A percentile compares a stretch with the other conserved stretches of the same genome.
These are phyloP conservation scores for Forsythia suspensa DNA, from an alignment of 257 asterid genomes.

Conservation along the genomic window DNA sequence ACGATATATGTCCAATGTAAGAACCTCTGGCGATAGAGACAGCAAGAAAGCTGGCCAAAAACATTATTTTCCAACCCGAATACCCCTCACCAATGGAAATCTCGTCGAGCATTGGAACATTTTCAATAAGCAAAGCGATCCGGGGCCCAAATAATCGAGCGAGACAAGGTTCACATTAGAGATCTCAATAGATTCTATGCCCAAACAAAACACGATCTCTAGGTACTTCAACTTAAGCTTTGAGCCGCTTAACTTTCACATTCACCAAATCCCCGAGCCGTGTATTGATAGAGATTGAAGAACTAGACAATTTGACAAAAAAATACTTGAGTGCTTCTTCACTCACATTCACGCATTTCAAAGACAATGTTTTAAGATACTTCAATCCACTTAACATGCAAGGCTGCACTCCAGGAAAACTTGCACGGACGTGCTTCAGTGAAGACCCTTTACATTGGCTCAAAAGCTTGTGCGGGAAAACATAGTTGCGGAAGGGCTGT, in stretches of 20 bases:
- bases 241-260: constrained; percentile 33
- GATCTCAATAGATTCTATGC: constrained; percentile 33
- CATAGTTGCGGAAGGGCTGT: constrained; percentile 40
- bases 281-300: constrained; percentile 36
- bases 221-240: constrained; percentile 38
- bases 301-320: constrained; percentile 32
- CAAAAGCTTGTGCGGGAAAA: constrained; percentile 38
- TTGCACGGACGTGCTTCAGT: constrained; percentile 22
- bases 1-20: constrained; percentile 45
- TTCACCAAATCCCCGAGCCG: constrained; percentile 34
- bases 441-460: constrained; percentile 28
- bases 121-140: constrained; percentile 32
- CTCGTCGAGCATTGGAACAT: constrained; percentile 50
- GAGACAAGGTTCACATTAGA: constrained; percentile 42
- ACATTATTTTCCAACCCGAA: constrained; percentile 43
- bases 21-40: constrained; percentile 46
- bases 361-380: constrained; percentile 31
- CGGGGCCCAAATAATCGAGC: constrained; percentile 37
- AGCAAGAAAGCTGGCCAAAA: constrained; percentile 47
- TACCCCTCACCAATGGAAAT: constrained; percentile 25
- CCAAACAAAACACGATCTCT: constrained; percentile 32
- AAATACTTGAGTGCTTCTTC: constrained; percentile 41
- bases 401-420: constrained; percentile 12
- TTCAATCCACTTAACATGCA: constrained; percentile 28
- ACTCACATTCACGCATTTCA: constrained; percentile 45